phyloP scores from a whole-genome alignment of 2,329 filamentous ascomycete species.

The Cercospora sesami region DNA sequence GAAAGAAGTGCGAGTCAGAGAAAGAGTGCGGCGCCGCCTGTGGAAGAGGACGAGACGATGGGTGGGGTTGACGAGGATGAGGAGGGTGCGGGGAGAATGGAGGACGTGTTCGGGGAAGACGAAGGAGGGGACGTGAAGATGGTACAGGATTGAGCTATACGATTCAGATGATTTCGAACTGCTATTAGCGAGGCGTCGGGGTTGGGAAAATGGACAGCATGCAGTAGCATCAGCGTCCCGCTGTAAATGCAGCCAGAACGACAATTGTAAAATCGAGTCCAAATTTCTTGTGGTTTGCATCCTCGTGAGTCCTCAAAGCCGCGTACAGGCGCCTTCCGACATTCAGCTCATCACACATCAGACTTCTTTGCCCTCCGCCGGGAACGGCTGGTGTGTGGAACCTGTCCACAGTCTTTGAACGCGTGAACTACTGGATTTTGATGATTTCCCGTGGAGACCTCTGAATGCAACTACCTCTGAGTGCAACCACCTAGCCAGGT shows the following conservation, averaged over 20 bases:
- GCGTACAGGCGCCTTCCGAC: neutral
- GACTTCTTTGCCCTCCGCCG: too few relatives aligned
- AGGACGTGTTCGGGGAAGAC: constrained; percentile 46
- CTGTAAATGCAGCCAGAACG: neutral
- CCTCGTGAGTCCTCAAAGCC: neutral
- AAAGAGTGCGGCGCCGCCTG: neutral
- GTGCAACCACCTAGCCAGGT: neutral
- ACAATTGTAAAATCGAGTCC: neutral
- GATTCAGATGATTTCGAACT: neutral
- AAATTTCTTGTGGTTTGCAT: neutral
- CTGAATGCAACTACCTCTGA: neutral
- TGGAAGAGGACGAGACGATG: constrained; percentile 36
- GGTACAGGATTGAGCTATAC: constrained; percentile 35
- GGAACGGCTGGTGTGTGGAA: too few relatives aligned
- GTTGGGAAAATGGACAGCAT: neutral
- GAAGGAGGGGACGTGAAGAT: constrained; percentile 36
- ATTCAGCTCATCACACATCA: too few relatives aligned
- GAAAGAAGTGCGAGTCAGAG: constrained; percentile 31
- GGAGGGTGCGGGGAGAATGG: constrained; percentile 42
- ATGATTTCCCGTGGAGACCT: neutral
- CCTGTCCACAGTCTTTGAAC: too few relatives aligned
- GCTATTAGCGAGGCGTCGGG: constrained; percentile 16
- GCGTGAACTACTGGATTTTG: too few relatives aligned
- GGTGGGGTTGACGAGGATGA: constrained; percentile 47
- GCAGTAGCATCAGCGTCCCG: neutral